Percentiles rank a stretch among this genome's conserved stretches.
Conservation (phyloP, 495 filamentous ascomycete genomes). For the Neurospora tetrasperma region DNA sequence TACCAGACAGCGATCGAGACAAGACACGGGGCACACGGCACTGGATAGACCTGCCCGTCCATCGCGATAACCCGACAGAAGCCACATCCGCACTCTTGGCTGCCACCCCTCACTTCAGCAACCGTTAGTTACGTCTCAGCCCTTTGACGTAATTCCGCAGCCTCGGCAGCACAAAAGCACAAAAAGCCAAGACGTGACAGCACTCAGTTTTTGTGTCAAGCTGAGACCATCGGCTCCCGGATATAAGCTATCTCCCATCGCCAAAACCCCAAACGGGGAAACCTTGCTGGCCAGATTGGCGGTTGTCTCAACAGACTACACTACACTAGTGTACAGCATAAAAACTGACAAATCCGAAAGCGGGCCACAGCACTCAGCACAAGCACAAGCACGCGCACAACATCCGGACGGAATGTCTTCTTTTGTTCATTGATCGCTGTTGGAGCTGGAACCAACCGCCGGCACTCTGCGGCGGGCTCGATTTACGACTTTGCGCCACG, state of each 20-base stretch:
- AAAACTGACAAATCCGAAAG: background rate
- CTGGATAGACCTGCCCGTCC: background rate
- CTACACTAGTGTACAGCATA: background rate
- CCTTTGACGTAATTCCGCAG: conserved; percentile 6
- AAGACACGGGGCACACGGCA: background rate
- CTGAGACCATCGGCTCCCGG: background rate
- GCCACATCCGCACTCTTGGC: background rate
- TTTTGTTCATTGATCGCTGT: background rate
- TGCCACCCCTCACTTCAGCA: background rate
- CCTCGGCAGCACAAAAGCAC: background rate
- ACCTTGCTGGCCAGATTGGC: background rate
- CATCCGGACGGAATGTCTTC: background rate
- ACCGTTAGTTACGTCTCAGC: background rate
- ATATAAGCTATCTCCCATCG: background rate
- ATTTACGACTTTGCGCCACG: too few species aligned
- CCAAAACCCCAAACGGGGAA: background rate
- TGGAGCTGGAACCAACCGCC: background rate
- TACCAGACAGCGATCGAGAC: conserved; percentile 1
- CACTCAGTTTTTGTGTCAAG: background rate
- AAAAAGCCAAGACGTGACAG: background rate
- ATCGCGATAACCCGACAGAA: background rate
- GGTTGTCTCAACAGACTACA: background rate
- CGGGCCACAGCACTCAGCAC: background rate
- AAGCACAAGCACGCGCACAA: background rate
- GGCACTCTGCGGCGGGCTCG: too few species aligned